Evolutionary conservation across 2,329 filamentous ascomycete species (phyloP), one percentile per base, ranked within the genome.

Genomic region (Cladorrhinum sp.): DNA sequence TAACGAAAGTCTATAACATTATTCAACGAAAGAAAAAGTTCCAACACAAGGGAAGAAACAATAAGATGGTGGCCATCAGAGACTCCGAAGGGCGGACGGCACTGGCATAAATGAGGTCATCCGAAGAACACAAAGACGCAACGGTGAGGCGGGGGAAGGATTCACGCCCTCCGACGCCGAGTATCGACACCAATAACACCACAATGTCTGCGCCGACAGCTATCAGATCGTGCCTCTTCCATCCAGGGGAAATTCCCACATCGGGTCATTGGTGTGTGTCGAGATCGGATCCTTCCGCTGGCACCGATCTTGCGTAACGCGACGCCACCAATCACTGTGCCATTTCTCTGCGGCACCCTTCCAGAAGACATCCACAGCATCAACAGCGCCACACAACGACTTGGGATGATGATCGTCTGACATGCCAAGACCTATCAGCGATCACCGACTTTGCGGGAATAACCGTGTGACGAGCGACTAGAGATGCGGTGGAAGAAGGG

Each of bases 1-100:
- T 33, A 54, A 30, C 18, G 36, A 56, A 48, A 18, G 54, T 56
- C 36, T 46, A 46, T 46, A 46, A 18, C 42, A 46, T 46, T 46
- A 46, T 46, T 3, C 16, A 20, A 46, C 7, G 10, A 46, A 46
- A 46, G n/a, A 10, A 46, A 46, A 46, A 16, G 16, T 5, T 42
- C 36, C 36, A 14, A 42, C 36, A 12, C 36, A 42, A 42, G 16
- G 16, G 36, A 46, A 18, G 42, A 46, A 20, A 46, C 7, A 46
- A 16, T 16, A 46, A 21, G 42, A 46, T 46, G 14, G 42, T 20
- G 3, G 16, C 42, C 42, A 46, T 18, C 7, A 46, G 42, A 18
- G 5, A 46, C 14, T 18, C n/a, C 7, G 42, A 18, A 20, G 18
- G 16, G 36, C n/a, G 36, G 42, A 4, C 33, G 10, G 42, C n/a